These are phyloP conservation scores for Solanum hybrid DNA, from an alignment of 305 asterid genomes.

Conservation along the genomic window DNA sequence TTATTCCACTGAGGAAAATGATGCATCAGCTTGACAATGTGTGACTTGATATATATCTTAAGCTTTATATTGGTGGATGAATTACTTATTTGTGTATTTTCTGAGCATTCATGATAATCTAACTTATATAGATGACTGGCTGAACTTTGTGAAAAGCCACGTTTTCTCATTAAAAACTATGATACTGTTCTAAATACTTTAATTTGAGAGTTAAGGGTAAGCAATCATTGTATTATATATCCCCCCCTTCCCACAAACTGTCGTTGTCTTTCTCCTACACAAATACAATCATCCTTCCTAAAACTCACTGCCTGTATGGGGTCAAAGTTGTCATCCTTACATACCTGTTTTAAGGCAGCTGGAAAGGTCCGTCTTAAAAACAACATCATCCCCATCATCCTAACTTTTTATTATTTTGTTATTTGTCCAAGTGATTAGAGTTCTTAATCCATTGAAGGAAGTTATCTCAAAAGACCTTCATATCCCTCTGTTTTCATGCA, in stretches of 20 bases:
- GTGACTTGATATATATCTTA: neutral
- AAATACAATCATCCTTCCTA: neutral
- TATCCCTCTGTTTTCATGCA: neutral
- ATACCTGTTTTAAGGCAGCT: neutral
- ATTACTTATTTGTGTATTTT: neutral
- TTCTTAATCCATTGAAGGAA: neutral
- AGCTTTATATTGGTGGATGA: neutral
- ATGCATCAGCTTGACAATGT: neutral
- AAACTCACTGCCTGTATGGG: neutral
- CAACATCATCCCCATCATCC: neutral
- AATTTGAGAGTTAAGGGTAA: neutral
- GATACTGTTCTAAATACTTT: neutral
- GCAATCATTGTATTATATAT: neutral
- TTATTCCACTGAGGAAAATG: too few relatives aligned
- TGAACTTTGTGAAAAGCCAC: neutral
- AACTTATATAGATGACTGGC: neutral
- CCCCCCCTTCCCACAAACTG: neutral
- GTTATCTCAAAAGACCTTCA: neutral
- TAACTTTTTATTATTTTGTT: neutral
- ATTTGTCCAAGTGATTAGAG: neutral
- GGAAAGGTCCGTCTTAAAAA: neutral
- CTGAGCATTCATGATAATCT: neutral
- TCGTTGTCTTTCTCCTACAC: neutral
- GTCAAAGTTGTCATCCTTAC: neutral
- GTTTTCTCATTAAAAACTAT: neutral